These are phyloP conservation scores for Cutaneotrichosporon sp. DNA, from an alignment of 1,284 basidiomycete species.

Conservation along the genomic window DNA sequence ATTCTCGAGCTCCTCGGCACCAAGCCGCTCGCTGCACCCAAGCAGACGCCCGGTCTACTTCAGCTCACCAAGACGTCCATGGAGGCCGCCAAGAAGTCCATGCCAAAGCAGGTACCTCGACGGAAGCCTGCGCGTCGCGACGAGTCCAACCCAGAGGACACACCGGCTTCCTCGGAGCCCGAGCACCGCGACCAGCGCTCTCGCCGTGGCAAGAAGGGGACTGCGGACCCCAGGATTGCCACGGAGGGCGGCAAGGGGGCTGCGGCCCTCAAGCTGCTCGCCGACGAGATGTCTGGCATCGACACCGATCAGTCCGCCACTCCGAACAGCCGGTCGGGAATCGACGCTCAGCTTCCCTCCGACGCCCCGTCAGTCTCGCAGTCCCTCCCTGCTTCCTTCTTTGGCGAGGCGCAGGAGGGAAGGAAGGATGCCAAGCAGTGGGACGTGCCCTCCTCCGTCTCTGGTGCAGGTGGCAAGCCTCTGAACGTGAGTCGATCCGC, in stretches of 20 bases:
- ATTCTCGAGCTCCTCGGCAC: conserved; percentile 40
- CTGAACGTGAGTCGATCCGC: conserved; percentile 21
- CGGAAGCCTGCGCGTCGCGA: background rate
- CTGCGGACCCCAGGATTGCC: conserved; percentile 1
- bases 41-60: conserved; percentile 15
- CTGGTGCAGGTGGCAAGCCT: conserved; percentile 23
- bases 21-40: background rate
- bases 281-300: background rate
- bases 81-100: conserved; percentile 18
- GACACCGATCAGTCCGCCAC: background rate
- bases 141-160: background rate
- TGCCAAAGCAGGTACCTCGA: conserved; percentile 5
- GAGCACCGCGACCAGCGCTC: conserved; percentile 1
- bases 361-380: conserved; percentile 5
- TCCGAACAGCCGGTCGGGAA: background rate
- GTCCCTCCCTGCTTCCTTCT: conserved; percentile 23
- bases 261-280: background rate
- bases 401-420: conserved; percentile 9
- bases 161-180: background rate
- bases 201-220: conserved; percentile 13
- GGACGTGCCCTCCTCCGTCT: conserved; percentile 43
- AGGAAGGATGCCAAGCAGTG: conserved; percentile 23
- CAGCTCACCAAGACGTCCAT: conserved; percentile 19
- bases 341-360: background rate
- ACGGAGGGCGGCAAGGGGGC: background rate